Evolutionary conservation across 805 yeast genomes (phyloP).

Genomic region (Candida coquimbonensis): DNA sequence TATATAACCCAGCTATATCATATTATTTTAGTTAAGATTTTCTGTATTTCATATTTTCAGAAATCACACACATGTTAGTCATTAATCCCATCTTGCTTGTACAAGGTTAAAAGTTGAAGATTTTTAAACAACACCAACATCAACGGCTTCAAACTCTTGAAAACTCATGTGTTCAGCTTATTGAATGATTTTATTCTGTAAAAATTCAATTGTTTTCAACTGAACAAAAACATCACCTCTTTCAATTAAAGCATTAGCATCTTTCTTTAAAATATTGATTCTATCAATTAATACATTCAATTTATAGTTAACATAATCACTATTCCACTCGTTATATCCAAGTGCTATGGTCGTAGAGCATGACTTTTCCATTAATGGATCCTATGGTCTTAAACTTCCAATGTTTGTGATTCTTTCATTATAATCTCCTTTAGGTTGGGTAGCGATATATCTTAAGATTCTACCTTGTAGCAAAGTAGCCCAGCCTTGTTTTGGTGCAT

Average conservation of each 20-base stretch:
- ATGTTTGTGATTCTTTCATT: constrained; percentile 37
- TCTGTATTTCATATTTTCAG: too few species aligned
- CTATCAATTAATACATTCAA: constrained; percentile 28
- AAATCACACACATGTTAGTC: too few species aligned
- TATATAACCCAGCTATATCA: too few species aligned
- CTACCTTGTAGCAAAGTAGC: constrained; percentile 44
- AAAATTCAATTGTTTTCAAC: constrained; percentile 25
- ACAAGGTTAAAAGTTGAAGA: constrained; percentile 18
- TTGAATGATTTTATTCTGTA: constrained; percentile 22
- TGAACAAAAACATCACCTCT: constrained; percentile 31
- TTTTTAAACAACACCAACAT: constrained; percentile 21
- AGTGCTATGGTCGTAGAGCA: constrained; percentile 29
- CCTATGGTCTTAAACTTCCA: constrained; percentile 35
- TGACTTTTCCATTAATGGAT: constrained; percentile 31
- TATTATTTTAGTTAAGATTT: too few species aligned
- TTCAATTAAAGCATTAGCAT: constrained; percentile 17
- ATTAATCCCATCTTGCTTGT: constrained; percentile 2
- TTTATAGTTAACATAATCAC: constrained; percentile 34
- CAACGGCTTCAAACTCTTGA: constrained; percentile 30
- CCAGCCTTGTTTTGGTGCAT: constrained; percentile 41
- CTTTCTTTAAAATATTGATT: constrained; percentile 22
- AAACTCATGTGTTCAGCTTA: constrained; percentile 25
- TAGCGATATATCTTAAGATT: constrained; percentile 39
- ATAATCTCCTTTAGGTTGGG: constrained; percentile 33
- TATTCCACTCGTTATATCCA: constrained; percentile 31